Conservation (phyloP, 805 yeast genomes). For the Hanseniaspora taiwanica region DNA sequence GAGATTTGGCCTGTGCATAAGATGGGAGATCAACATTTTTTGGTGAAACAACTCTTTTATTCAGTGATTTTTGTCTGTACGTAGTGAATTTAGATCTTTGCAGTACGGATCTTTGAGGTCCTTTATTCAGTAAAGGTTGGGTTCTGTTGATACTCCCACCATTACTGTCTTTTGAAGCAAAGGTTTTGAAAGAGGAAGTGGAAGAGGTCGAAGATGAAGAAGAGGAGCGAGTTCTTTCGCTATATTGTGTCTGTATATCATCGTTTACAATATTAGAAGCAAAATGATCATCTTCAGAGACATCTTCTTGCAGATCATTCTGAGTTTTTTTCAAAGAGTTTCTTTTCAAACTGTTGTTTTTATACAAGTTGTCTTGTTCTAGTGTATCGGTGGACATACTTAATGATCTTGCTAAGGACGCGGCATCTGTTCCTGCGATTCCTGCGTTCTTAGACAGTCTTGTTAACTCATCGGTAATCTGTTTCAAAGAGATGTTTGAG, state of each 20-base stretch:
- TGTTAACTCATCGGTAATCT: slow-evolving; percentile 63
- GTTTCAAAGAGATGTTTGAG: slow-evolving; percentile 44
- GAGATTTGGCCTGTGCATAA: not conserved
- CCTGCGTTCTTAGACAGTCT: slow-evolving; percentile 67
- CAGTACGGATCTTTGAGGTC: slow-evolving; percentile 23
- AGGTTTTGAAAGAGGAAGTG: not conserved
- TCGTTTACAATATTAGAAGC: slow-evolving; percentile 17
- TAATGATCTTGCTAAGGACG: slow-evolving; percentile 66
- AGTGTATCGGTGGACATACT: slow-evolving; percentile 41
- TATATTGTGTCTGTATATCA: not conserved
- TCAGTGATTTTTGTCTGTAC: slow-evolving; percentile 29
- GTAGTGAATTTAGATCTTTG: slow-evolving; percentile 40
- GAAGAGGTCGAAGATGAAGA: not conserved
- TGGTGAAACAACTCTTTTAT: not conserved
- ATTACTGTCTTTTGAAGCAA: not conserved
- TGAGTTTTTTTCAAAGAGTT: not conserved
- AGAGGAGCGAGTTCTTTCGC: too few species aligned
- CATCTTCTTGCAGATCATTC: not conserved
- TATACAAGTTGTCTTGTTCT: not conserved
- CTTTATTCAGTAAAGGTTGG: slow-evolving; percentile 10
- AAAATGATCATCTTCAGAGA: slow-evolving; percentile 12
- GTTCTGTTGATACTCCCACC: not conserved
- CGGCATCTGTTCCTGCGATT: slow-evolving; percentile 66
- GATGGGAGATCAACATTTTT: slow-evolving; percentile 1
- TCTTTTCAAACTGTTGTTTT: not conserved